Conservation (phyloP, 257 asterid species). For the Euphrasia confusa region DNA sequence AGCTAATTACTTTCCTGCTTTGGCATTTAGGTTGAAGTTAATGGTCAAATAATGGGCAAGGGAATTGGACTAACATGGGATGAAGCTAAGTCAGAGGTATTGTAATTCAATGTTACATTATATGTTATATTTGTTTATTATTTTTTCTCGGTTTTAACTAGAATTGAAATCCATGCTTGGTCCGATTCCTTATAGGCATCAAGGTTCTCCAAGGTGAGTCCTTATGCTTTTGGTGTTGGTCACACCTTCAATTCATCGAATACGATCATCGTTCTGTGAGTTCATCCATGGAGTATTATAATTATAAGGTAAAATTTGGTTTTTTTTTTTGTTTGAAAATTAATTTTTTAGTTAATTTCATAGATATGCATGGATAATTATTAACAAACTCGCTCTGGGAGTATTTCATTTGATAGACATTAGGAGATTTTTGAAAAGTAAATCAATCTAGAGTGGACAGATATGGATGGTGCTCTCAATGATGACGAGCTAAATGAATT, state of each 20-base stretch:
- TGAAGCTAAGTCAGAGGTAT: slow-evolving; percentile 91
- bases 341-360: no score
- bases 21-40: slow-evolving; percentile 70
- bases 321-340: no score
- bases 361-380: no score
- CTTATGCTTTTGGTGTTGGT: slow-evolving; percentile 27
- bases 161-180: slow-evolving; percentile 53
- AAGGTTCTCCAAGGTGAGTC: slow-evolving; percentile 78
- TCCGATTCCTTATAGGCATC: slow-evolving; percentile 62
- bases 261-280: no score
- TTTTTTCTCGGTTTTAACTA: slow-evolving; percentile 6
- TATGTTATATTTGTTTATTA: not conserved
- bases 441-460: no score
- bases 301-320: no score
- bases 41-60: slow-evolving; percentile 79
- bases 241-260: no score
- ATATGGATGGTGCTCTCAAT: slow-evolving; percentile 81
- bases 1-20: slow-evolving; percentile 16
- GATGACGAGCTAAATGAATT: slow-evolving; percentile 90
- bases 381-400: no score
- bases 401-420: no score
- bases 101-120: slow-evolving; percentile 9
- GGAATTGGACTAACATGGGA: slow-evolving; percentile 88
- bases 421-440: no score
- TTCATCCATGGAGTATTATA: no score